Conservation (phyloP, 2,329 filamentous ascomycete species). For the Ceratocystis albifundus region DNA sequence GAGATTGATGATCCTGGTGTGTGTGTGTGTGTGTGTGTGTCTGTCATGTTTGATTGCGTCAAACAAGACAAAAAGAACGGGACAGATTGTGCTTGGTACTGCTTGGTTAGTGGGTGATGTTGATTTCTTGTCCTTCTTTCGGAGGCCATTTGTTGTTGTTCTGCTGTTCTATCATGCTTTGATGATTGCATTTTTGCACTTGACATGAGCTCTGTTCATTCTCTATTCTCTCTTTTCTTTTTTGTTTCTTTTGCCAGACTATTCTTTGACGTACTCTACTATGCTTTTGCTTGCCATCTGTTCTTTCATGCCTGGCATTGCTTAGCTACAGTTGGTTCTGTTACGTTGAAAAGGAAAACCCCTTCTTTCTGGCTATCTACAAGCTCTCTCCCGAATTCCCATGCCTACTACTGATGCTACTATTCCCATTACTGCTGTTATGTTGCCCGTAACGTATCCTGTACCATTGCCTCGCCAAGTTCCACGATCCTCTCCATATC, state of each 20-base stretch:
- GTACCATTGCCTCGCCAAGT: not conserved
- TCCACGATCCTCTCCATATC: constrained; percentile 7
- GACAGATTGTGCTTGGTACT: constrained; percentile 5
- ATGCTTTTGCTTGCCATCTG: not conserved
- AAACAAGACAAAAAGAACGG: constrained; percentile 9
- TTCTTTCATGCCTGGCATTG: not conserved
- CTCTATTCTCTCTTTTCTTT: not conserved
- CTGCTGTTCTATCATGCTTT: constrained; percentile 5
- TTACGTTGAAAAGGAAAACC: not conserved
- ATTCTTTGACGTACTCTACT: constrained; percentile 3
- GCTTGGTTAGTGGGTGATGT: constrained; percentile 8
- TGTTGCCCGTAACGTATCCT: constrained; percentile 8
- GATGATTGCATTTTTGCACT: constrained; percentile 5
- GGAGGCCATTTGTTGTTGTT: constrained; percentile 1
- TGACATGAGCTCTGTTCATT: not conserved
- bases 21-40: no score
- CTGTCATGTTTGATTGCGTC: constrained; percentile 12
- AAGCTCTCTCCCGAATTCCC: constrained; percentile 9
- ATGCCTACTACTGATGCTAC: constrained; percentile 7
- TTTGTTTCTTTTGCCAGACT: not conserved
- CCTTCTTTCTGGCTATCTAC: constrained; percentile 7
- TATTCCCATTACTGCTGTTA: constrained; percentile 6
- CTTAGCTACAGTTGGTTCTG: constrained; percentile 2
- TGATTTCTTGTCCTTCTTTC: not conserved
- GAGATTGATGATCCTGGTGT: constrained; percentile 11